Evolutionary conservation across 2,329 filamentous ascomycete genomes (phyloP).

Genomic region (Fusarium sp.): DNA sequence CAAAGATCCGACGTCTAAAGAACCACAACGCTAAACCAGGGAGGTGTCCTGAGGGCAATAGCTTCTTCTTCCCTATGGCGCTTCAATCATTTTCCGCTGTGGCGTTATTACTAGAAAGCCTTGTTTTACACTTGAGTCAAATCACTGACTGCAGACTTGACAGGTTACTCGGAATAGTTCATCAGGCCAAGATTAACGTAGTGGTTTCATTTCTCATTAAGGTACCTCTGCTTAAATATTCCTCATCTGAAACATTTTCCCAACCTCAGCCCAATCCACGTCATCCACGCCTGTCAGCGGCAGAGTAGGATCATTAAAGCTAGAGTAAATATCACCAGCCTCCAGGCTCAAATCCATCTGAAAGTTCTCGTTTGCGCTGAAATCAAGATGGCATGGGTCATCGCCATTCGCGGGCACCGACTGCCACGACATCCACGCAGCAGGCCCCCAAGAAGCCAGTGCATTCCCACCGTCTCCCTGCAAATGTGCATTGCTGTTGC

Average conservation of each 20-base stretch:
- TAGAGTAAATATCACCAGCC: constrained; percentile 48
- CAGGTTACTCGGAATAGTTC: too few species aligned
- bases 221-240: background rate
- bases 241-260: constrained; percentile 47
- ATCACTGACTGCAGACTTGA: too few species aligned
- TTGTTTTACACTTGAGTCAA: too few species aligned
- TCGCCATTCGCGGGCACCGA: background rate
- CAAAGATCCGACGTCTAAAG: background rate
- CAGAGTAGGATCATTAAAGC: constrained; percentile 50
- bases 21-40: too few species aligned
- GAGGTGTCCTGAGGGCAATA: too few species aligned
- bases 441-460: constrained; percentile 1
- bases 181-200: too few species aligned
- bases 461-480: constrained; percentile 19
- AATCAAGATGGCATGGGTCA: constrained; percentile 17
- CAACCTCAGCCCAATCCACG: constrained; percentile 49
- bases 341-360: constrained; percentile 44
- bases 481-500: background rate
- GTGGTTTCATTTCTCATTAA: too few species aligned
- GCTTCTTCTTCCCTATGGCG: too few species aligned
- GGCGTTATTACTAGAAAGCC: too few species aligned
- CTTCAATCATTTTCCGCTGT: too few species aligned
- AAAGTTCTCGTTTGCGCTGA: constrained; percentile 38
- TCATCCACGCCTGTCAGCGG: constrained; percentile 51
- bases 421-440: constrained; percentile 10